Conservation (phyloP, 2,329 filamentous ascomycete genomes). For the Intubia oerlemansii region DNA sequence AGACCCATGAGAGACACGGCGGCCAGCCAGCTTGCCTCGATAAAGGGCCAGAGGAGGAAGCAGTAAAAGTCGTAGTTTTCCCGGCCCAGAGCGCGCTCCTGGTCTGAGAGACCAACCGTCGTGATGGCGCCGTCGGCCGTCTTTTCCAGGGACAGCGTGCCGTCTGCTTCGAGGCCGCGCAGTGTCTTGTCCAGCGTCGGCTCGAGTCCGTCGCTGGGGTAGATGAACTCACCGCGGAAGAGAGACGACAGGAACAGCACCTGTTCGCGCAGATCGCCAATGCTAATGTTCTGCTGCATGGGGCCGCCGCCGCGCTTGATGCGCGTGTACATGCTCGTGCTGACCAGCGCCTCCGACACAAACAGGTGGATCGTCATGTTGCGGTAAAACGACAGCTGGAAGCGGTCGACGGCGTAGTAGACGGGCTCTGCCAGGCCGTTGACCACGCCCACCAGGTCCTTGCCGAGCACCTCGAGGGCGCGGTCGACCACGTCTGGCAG, state of each 20-base stretch:
- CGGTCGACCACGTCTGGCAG: slow-evolving; percentile 70
- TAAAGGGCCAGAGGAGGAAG: slow-evolving; percentile 96
- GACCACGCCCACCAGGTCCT: slow-evolving; percentile 64
- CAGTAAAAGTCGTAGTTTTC: slow-evolving; percentile 99
- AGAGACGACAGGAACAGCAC: slow-evolving; percentile 81
- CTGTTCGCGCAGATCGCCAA: slow-evolving; percentile 51
- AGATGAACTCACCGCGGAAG: slow-evolving; percentile 94
- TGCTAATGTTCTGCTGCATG: slow-evolving; percentile 56
- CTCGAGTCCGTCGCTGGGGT: slow-evolving; percentile 65
- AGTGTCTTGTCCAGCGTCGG: slow-evolving; percentile 68
- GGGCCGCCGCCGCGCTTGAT: slow-evolving; percentile 85
- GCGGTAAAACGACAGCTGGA: slow-evolving; percentile 93
- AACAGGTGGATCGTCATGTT: slow-evolving; percentile 99
- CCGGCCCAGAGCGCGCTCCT: slow-evolving; percentile 56
- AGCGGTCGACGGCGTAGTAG: slow-evolving; percentile 85
- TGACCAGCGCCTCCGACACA: slow-evolving; percentile 79
- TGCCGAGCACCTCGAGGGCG: slow-evolving; percentile 77
- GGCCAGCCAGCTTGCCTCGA: slow-evolving; percentile 84
- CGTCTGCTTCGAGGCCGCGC: slow-evolving; percentile 52
- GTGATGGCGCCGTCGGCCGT: slow-evolving; percentile 27
- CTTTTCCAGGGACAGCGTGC: slow-evolving; percentile 48
- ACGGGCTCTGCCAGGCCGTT: slow-evolving; percentile 72
- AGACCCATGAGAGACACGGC: slow-evolving; percentile 75
- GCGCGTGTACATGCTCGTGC: slow-evolving; percentile 70
- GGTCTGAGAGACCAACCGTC: slow-evolving; percentile 51